phyloP scores from a whole-genome alignment of 2,329 filamentous ascomycete genomes.

The Rhynchosporium graminicola region DNA sequence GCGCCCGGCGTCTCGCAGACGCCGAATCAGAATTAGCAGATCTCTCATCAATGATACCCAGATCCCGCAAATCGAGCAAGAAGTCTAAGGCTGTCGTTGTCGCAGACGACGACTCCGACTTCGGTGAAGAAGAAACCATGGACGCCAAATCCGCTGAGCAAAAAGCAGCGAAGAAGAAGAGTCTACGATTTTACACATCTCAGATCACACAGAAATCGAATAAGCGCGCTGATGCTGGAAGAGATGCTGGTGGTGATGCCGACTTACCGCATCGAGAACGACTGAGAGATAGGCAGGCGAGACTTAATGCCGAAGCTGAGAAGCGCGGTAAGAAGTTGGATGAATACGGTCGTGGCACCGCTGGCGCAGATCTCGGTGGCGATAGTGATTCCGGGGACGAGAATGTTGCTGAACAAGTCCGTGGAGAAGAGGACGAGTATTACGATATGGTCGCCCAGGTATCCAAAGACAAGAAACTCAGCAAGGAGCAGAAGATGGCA shows the following conservation, averaged over 20 bases:
- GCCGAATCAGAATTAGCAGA: constrained; percentile 47
- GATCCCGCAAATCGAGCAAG: constrained; percentile 30
- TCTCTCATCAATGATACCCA: constrained; percentile 36
- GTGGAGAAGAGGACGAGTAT: constrained; percentile 67
- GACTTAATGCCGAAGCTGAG: constrained; percentile 87
- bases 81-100: constrained; percentile 44
- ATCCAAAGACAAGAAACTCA: constrained; percentile 70
- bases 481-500: constrained; percentile 61
- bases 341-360: constrained; percentile 58
- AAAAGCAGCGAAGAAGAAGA: constrained; percentile 88
- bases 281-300: constrained; percentile 78
- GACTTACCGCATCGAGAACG: constrained; percentile 90
- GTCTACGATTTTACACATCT: constrained; percentile 94
- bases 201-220: constrained; percentile 95
- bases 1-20: constrained; percentile 42
- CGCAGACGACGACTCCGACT: constrained; percentile 81
- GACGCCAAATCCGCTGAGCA: constrained; percentile 79
- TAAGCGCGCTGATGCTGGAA: constrained; percentile 73
- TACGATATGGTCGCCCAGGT: constrained; percentile 82
- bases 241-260: constrained; percentile 74
- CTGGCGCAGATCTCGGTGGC: constrained; percentile 63
- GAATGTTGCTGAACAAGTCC: constrained; percentile 45
- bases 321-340: constrained; percentile 70
- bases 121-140: constrained; percentile 84
- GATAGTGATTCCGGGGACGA: constrained; percentile 47